Base-by-base conservation (phyloP, 2,329 filamentous ascomycete genomes). In the Diaporthe sp. region DNA sequence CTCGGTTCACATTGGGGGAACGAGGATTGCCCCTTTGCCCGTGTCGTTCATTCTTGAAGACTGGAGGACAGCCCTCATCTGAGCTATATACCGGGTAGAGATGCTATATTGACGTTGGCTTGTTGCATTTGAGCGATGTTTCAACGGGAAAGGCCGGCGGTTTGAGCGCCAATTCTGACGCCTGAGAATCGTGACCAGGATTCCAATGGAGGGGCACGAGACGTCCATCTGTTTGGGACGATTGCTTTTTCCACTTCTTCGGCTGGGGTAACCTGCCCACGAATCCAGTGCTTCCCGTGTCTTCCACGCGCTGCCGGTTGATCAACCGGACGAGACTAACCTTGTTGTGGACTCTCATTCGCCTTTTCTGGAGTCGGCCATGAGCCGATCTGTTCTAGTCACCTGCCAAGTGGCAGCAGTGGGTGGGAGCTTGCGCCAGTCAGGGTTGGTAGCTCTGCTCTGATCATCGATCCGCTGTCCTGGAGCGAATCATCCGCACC, bases 81-180 rank as follows among this genome's bases (percentile, higher is more conserved):
- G 25, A 59, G 25, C n/a, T 71, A 46, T 55, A 28, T 44, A 55
- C 70, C 57, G 59, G 42, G 58, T 51, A 22, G 44, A 65, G 42
- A 13, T 65, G 17, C 31, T n/a, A 44, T 28, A 39, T 22, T 37
- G 46, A 71, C 65, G 44, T 74, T 74, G 73, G 55, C 65, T 71
- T 22, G 61, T 37, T 55, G 39, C 34, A 58, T 62, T 68, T 51
- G 34, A 55, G 42, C 34, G 42, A 57, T 67, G 70, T 73, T 71
- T 62, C 59, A 53, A 53, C 49, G 58, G 71, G 42, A 72, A 72
- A 37, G 37, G 46, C 73, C 58, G 73, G 73, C 74, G 74, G 71
- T 65, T 75, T 75, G 59, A 72, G 74, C 74, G 74, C 69, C 69
- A 68, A 65, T 73, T 68, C 39, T n/a, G 67, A 68, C 37, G 51